These are phyloP conservation scores for Ballota nigra DNA, from an alignment of 257 asterid species.

Conservation along the genomic window DNA sequence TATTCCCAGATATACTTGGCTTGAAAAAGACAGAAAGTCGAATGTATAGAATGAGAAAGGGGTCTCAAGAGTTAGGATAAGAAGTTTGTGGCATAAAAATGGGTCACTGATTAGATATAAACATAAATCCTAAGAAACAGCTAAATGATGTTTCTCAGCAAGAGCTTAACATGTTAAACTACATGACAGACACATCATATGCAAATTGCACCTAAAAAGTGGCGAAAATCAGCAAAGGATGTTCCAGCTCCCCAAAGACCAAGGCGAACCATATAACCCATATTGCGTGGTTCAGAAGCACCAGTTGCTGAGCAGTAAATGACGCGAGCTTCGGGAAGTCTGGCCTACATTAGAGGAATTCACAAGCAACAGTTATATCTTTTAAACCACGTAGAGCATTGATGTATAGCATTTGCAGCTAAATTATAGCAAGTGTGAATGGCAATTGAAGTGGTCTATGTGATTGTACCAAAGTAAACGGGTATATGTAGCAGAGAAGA, in stretches of 20 bases:
- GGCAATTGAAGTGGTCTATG: neutral
- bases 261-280: conserved; percentile 99
- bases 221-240: conserved; percentile 72
- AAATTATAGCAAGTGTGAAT: neutral
- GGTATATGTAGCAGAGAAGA: conserved; percentile 1
- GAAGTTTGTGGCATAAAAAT: conserved; percentile 16
- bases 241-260: conserved; percentile 99
- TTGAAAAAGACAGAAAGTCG: conserved; percentile 7
- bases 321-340: conserved; percentile 96
- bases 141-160: conserved; percentile 5
- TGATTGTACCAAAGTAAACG: neutral
- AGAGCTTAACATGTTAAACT: conserved; percentile 15
- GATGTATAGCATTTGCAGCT: conserved; percentile 6
- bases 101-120: conserved; percentile 4
- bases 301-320: conserved; percentile 99
- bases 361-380: conserved; percentile 22
- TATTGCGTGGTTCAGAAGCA: conserved; percentile 98
- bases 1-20: neutral
- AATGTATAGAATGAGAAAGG: neutral
- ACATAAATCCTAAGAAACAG: conserved; percentile 7
- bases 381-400: conserved; percentile 18
- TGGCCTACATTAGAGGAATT: conserved; percentile 62
- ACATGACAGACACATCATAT: conserved; percentile 16
- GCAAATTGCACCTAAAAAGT: conserved; percentile 70
- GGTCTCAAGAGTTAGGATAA: neutral